Conservation (phyloP, 148 eudicot genomes). For the Euryodendron excelsum region DNA sequence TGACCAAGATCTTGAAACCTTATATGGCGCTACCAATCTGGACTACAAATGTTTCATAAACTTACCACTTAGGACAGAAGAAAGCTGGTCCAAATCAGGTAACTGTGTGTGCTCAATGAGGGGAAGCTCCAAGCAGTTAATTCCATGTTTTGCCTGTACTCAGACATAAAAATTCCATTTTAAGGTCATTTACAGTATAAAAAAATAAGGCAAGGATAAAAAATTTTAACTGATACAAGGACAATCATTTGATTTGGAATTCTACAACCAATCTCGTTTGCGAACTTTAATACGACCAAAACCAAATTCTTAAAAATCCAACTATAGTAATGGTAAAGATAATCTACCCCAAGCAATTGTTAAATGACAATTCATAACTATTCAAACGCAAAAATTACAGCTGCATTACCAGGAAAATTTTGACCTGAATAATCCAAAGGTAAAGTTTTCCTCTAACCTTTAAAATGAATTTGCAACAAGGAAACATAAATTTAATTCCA, state of each 20-base stretch:
- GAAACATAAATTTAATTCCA: not conserved
- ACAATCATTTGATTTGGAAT: not conserved
- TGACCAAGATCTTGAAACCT: not conserved
- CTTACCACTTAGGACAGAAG: constrained; percentile 56
- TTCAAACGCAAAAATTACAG: not conserved
- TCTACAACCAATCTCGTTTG: not conserved
- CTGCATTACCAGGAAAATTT: not conserved
- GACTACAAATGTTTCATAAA: constrained; percentile 2
- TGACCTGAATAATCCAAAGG: not conserved
- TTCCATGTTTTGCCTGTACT: constrained; percentile 62
- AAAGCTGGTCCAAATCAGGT: constrained; percentile 65
- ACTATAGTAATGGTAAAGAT: not conserved
- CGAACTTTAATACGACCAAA: not conserved
- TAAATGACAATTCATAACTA: not conserved
- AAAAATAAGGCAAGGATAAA: not conserved
- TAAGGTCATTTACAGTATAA: not conserved
- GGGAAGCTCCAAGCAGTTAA: constrained; percentile 81
- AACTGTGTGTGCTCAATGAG: constrained; percentile 76
- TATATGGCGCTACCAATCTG: not conserved
- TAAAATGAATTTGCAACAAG: not conserved
- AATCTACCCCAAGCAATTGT: not conserved
- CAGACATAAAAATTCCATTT: not conserved
- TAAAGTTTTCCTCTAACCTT: not conserved
- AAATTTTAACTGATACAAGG: not conserved
- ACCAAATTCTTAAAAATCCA: not conserved